Percentiles rank a stretch among this genome's conserved stretches.
These are phyloP conservation scores for Wickerhamiella cacticola DNA, from an alignment of 805 yeast species.

Conservation along the genomic window DNA sequence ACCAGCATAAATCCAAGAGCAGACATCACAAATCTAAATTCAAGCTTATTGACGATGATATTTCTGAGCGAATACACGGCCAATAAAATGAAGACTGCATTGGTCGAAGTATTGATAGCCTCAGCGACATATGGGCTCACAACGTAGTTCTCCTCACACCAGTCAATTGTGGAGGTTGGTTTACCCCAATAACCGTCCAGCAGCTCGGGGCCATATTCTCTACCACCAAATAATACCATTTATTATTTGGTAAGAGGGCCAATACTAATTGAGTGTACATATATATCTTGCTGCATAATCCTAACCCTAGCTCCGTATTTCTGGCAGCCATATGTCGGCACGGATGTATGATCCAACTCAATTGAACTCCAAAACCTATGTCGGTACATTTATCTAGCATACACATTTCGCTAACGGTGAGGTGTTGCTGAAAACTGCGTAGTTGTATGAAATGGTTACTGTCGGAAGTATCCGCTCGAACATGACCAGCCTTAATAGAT, in stretches of 20 bases:
- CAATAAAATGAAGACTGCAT: conserved; percentile 39
- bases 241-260: neutral
- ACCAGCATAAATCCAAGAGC: conserved; percentile 76
- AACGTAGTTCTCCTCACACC: conserved; percentile 97
- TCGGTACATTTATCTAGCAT: too few species aligned
- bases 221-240: conserved; percentile 6
- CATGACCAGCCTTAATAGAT: too few species aligned
- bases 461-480: too few species aligned
- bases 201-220: conserved; percentile 8
- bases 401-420: too few species aligned
- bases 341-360: neutral
- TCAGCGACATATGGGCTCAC: conserved; percentile 81
- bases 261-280: neutral
- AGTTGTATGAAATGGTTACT: too few species aligned
- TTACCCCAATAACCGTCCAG: conserved; percentile 28
- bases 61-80: conserved; percentile 57
- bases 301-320: neutral
- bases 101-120: conserved; percentile 75
- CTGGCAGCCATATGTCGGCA: neutral
- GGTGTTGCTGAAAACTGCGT: too few species aligned
- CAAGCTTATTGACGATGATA: conserved; percentile 49
- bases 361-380: too few species aligned
- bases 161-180: conserved; percentile 83
- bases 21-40: conserved; percentile 55
- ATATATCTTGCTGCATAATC: conserved; percentile 2